These are phyloP conservation scores for Naganishia vishniacii DNA, from an alignment of 768 basidiomycete genomes.

Conservation along the genomic window DNA sequence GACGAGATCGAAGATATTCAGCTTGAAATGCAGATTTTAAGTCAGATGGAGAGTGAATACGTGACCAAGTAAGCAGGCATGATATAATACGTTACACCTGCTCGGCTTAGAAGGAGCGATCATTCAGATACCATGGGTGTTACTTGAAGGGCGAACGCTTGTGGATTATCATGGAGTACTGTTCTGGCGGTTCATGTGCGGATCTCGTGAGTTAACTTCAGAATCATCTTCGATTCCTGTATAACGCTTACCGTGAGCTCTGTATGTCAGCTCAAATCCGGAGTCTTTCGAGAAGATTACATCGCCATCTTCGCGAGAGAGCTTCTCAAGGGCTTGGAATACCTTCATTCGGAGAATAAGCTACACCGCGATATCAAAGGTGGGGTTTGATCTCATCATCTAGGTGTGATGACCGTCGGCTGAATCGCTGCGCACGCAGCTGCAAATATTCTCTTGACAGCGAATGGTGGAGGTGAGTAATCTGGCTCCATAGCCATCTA, in stretches of 20 bases:
- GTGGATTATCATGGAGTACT: constrained; percentile 98
- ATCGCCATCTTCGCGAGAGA: constrained; percentile 95
- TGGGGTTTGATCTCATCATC: constrained; percentile 41
- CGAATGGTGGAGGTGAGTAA: constrained; percentile 63
- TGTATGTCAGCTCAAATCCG: constrained; percentile 81
- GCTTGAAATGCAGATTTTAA: constrained; percentile 96
- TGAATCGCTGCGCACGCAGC: constrained; percentile 53
- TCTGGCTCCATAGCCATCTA: neutral
- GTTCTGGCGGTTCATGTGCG: constrained; percentile 94
- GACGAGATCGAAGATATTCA: constrained; percentile 99
- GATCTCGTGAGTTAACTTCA: constrained; percentile 65
- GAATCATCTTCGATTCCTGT: neutral
- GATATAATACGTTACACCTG: too few species aligned
- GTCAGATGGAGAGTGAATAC: constrained; percentile 88
- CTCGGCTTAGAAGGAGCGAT: neutral
- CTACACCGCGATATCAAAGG: constrained; percentile 99
- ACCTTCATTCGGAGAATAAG: constrained; percentile 92
- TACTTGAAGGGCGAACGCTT: constrained; percentile 91
- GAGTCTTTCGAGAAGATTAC: constrained; percentile 95
- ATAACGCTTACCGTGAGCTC: constrained; percentile 4
- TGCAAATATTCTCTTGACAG: constrained; percentile 87
- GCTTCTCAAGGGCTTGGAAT: constrained; percentile 83
- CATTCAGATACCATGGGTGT: constrained; percentile 80
- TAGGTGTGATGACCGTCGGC: neutral
- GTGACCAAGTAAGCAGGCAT: constrained; percentile 72